Conservation (phyloP, 164 flowering plant species). For the Aristolochia fimbriata region DNA sequence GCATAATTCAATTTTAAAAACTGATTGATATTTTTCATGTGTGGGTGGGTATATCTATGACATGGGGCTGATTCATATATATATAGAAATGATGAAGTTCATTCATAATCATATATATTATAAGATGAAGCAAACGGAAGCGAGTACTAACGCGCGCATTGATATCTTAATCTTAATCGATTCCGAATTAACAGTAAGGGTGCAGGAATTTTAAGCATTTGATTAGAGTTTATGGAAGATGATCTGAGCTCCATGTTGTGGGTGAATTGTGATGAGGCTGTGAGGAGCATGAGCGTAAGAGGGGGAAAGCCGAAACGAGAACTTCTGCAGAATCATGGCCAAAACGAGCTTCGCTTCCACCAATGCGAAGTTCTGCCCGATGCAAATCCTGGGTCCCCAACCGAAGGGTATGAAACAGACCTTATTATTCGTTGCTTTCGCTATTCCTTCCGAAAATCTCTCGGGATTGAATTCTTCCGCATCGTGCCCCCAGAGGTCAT, state of each 20-base stretch:
- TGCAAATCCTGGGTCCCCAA: slow-evolving; percentile 15
- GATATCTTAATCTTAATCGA: too few species aligned
- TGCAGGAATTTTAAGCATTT: not conserved
- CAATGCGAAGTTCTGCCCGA: slow-evolving; percentile 13
- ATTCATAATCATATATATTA: not conserved
- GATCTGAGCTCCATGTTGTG: slow-evolving; percentile 13
- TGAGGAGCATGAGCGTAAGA: slow-evolving; percentile 10
- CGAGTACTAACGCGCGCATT: not conserved
- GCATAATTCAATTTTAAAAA: too few species aligned
- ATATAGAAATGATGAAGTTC: not conserved
- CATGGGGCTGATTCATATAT: not conserved
- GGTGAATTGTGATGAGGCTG: slow-evolving; percentile 1
- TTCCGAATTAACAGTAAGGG: not conserved
- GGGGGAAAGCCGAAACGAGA: slow-evolving; percentile 8
- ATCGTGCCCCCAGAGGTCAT: slow-evolving; percentile 14
- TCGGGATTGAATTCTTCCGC: slow-evolving; percentile 18
- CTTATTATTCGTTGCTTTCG: slow-evolving; percentile 12
- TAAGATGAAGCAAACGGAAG: not conserved
- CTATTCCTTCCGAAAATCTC: slow-evolving; percentile 13
- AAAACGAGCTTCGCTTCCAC: slow-evolving; percentile 13
- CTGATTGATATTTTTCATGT: too few species aligned
- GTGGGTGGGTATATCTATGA: not conserved
- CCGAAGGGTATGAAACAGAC: slow-evolving; percentile 13
- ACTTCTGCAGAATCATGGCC: slow-evolving; percentile 13
- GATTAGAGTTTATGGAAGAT: slow-evolving; percentile 4